Evolutionary conservation across 768 basidiomycete genomes (phyloP).

Genomic region (Asterophora lycoperdoides): DNA sequence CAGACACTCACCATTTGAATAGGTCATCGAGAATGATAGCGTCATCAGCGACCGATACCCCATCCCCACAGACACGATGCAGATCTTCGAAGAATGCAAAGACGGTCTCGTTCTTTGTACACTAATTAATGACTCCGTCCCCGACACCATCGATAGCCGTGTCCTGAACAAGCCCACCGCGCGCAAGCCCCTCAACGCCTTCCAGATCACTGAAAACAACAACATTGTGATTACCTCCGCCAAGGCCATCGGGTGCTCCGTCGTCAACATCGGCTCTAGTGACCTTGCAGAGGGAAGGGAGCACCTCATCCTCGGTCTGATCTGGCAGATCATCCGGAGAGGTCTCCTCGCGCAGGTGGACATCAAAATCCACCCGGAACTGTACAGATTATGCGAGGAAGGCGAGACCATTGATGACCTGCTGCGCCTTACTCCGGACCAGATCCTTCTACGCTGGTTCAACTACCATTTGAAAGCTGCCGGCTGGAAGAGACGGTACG

Average conservation of each 20-base stretch:
- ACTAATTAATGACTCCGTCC: conserved; percentile 98
- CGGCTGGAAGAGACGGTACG: conserved; percentile 79
- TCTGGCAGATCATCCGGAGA: conserved; percentile 97
- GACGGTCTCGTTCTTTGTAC: conserved; percentile 97
- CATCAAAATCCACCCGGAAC: conserved; percentile 96
- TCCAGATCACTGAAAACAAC: conserved; percentile 99
- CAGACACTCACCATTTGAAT: conserved; percentile 8
- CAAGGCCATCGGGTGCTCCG: conserved; percentile 97
- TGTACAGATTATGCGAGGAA: conserved; percentile 94
- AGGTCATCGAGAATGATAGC: conserved; percentile 90
- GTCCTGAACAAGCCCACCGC: conserved; percentile 87
- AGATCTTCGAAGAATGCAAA: conserved; percentile 94
- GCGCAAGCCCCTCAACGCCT: conserved; percentile 88
- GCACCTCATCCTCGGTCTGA: conserved; percentile 94
- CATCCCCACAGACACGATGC: conserved; percentile 96
- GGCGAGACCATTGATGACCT: conserved; percentile 97
- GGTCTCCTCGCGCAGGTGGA: conserved; percentile 93
- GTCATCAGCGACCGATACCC: conserved; percentile 82
- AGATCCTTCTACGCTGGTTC: conserved; percentile 98
- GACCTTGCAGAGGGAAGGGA: conserved; percentile 93
- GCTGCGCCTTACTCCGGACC: conserved; percentile 89
- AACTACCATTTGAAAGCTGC: conserved; percentile 98
- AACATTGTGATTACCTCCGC: conserved; percentile 98
- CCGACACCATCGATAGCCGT: conserved; percentile 98
- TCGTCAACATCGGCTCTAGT: conserved; percentile 94